Base-by-base conservation (phyloP, 208 protist species). In the Leishmania amazonensis region DNA sequence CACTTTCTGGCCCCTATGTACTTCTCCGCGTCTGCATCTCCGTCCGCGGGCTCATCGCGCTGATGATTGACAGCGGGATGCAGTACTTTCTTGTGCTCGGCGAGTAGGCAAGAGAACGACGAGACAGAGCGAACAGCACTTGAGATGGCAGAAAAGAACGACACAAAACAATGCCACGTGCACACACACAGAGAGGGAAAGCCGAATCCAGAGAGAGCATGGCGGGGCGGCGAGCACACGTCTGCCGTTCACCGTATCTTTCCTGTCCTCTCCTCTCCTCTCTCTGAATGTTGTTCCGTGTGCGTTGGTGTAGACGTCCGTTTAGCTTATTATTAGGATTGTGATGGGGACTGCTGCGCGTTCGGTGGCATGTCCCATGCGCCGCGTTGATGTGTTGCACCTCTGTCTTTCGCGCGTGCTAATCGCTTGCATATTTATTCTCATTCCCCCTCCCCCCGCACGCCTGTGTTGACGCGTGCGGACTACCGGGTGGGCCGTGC, bases 211-310 rank as follows among this genome's bases (percentile, higher is more conserved):
- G 24, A 31, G 57, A 31, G 24, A 24, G 57, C 57, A 31, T 4
- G 24, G 57, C 57, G 24, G 8, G 13, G 57, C 17, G 8, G 57
- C 57, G 17, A 24, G 57, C 57, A 62, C 57, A 24, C 17, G 57
- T 62, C 24, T 15, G 62, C 31, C 62, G 13, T 13, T 57, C 42
- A 38, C 24, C n/a, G 21, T 40, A 54, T 67, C 82, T 64, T 71
- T 81, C 13, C 76, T 81, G 9, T 53, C 3, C 83, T 72, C 78
- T 76, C 51, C 21, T 65, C 45, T 19, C 60, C 19, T 11, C 42
- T 58, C 40, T 45, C 53, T 49, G 38, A 35, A 45, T 78, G 24
- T 31, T 54, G 31, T 40, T 35, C 24, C 54, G 13, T 28, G 31
- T 45, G 7, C 21, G 7, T 57, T 58, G 35, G 38, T 80, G 3